Evolutionary conservation across 2,329 filamentous ascomycete species (phyloP).

Genomic region (Colletotrichum truncatum): DNA sequence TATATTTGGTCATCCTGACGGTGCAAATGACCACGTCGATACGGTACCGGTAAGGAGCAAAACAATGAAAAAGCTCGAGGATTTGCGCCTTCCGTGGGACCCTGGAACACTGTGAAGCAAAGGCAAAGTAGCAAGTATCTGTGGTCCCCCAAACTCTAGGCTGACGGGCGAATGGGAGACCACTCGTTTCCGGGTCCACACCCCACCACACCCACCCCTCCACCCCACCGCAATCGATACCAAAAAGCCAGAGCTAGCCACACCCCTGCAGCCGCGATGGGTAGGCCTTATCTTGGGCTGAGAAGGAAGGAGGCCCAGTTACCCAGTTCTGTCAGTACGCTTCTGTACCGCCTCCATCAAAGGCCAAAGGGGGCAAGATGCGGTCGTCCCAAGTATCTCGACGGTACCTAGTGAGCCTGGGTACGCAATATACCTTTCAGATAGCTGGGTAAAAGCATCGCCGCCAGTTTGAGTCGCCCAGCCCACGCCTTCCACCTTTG

Average conservation of each 20-base stretch:
- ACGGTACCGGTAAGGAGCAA: neutral
- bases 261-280: constrained; percentile 23
- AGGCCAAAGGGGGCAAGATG: neutral
- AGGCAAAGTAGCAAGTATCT: constrained; percentile 18
- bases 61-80: no score
- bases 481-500: constrained; percentile 8
- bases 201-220: constrained; percentile 27
- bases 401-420: constrained; percentile 17
- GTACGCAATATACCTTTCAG: neutral
- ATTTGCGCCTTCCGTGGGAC: neutral
- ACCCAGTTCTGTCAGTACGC: constrained; percentile 10
- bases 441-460: constrained; percentile 20
- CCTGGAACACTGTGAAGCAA: constrained; percentile 17
- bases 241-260: constrained; percentile 22
- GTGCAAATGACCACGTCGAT: neutral
- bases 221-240: constrained; percentile 28
- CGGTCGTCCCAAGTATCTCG: constrained; percentile 20
- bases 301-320: neutral
- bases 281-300: constrained; percentile 31
- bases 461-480: constrained; percentile 8
- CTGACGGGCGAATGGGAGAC: constrained; percentile 19
- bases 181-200: constrained; percentile 20
- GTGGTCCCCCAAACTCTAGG: constrained; percentile 27
- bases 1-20: neutral
- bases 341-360: constrained; percentile 17